Percentiles rank a stretch among this genome's conserved stretches.
Conservation (phyloP, 2,329 filamentous ascomycete genomes). For the Pleoardoris graminearum region DNA sequence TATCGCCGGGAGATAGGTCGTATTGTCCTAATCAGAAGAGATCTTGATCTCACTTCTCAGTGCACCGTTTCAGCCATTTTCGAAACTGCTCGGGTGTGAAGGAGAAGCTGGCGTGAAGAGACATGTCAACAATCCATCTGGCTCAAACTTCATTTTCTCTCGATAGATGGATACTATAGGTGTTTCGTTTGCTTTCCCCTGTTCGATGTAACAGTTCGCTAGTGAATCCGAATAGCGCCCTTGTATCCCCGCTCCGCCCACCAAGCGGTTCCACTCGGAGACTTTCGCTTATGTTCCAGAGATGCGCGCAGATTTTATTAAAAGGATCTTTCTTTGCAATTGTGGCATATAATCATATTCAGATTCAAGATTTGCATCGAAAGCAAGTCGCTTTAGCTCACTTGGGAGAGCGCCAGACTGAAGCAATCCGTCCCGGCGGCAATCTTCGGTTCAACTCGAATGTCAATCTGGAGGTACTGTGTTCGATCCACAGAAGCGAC, state of each 20-base stretch:
- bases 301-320: too few relatives aligned
- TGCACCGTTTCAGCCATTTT: too few relatives aligned
- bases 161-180: background rate
- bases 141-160: too few relatives aligned
- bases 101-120: too few relatives aligned
- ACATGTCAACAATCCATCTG: too few relatives aligned
- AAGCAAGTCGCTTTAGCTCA: constrained; percentile 12
- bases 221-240: background rate
- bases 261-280: constrained; percentile 1
- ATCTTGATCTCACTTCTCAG: too few relatives aligned
- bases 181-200: background rate
- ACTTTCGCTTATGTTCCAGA: too few relatives aligned
- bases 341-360: background rate
- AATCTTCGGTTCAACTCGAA: constrained; percentile 7
- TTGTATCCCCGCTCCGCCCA: background rate
- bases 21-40: too few relatives aligned
- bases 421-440: constrained; percentile 8
- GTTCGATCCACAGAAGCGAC: constrained; percentile 15
- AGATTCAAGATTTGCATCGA: background rate
- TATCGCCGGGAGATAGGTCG: too few relatives aligned
- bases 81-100: too few relatives aligned
- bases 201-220: background rate
- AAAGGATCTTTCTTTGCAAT: too few relatives aligned
- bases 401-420: constrained; percentile 16
- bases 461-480: constrained; percentile 13